Conservation (phyloP, 1,139 yeast genomes). For the Pichia sp. region DNA sequence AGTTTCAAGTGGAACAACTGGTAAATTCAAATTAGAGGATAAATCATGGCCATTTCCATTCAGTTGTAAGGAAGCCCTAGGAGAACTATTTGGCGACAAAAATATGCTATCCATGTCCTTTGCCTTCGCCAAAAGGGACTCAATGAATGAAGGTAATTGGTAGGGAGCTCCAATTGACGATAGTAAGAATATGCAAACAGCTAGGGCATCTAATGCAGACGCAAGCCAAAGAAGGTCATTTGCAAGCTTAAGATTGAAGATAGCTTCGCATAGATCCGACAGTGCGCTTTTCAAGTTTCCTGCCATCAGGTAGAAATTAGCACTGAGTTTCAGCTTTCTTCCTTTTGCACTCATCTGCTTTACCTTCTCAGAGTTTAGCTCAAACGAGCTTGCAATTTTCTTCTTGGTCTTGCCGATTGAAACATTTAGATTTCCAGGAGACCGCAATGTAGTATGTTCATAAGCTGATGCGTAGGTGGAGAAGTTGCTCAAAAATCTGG, state of each 20-base stretch:
- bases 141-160: slow-evolving; percentile 52
- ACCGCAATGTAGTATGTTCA: slow-evolving; percentile 64
- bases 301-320: slow-evolving; percentile 70
- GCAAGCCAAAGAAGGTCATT: slow-evolving; percentile 87
- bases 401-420: slow-evolving; percentile 31
- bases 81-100: slow-evolving; percentile 41
- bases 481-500: slow-evolving; percentile 58
- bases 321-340: slow-evolving; percentile 70
- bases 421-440: slow-evolving; percentile 61
- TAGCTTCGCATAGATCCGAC: slow-evolving; percentile 67
- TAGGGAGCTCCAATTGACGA: slow-evolving; percentile 56
- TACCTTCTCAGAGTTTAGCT: slow-evolving; percentile 34
- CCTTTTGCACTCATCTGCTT: slow-evolving; percentile 42
- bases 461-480: slow-evolving; percentile 67
- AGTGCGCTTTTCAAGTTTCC: slow-evolving; percentile 75
- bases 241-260: slow-evolving; percentile 51
- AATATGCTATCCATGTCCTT: slow-evolving; percentile 23
- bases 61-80: slow-evolving; percentile 39
- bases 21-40: slow-evolving; percentile 11
- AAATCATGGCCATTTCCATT: neutral
- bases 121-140: slow-evolving; percentile 29
- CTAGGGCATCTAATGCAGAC: slow-evolving; percentile 76
- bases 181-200: slow-evolving; percentile 59
- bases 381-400: slow-evolving; percentile 38
- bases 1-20: slow-evolving; percentile 20